Evolutionary conservation across 371 early-diverging fungal species (phyloP), one percentile per base, ranked within the genome.

Genomic region (Apophysomyces trapeziformis): DNA sequence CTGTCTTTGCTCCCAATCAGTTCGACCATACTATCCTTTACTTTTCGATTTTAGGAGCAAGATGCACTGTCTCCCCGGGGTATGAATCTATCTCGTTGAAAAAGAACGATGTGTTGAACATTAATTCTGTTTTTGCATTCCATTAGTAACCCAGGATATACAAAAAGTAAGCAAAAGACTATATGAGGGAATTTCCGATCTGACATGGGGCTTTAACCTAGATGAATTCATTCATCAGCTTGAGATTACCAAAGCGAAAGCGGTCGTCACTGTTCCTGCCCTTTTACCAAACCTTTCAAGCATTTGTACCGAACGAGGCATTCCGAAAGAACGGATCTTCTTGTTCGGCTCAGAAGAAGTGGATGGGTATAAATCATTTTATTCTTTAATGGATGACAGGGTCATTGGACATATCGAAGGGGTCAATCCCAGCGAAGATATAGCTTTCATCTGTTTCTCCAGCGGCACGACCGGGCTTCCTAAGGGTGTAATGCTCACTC

Each of bases 391-490:
- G 14, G 47, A 61, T 50, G 57, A 35, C 8, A 36, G 57, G 26
- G 50, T 69, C 21, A 56, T 63, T 11, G 38, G 54, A n/a, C 69
- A 69, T 21, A 54, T 66, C n/a, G 44, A 43, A 4, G 63, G 66
- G 4, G 61, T 72, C 38, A 39, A 66, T 41, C 41, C 63, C 12
- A 32, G 37, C 61, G 72, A 79, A 13, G 71, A 78, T 61, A 61
- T 91, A 18, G 93, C 93, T 11, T 91, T 89, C 61, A 80, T 95
- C 47, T 92, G 92, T 72, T 95, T 91, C 81, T 92, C 92, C 12
- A 90, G 90, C 39, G 95, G 95, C 21, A 95, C 95, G 1, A 93
- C 94, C 1, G 94, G 93, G 58, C 64, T 70, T 47, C 73, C 82
- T 58, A 85, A 84, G 63, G 82, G 87, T 32, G 77, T 77, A 8